Percentiles rank a stretch among this genome's conserved stretches.
phyloP scores from a whole-genome alignment of 805 yeast genomes.

The Candida golubevii region DNA sequence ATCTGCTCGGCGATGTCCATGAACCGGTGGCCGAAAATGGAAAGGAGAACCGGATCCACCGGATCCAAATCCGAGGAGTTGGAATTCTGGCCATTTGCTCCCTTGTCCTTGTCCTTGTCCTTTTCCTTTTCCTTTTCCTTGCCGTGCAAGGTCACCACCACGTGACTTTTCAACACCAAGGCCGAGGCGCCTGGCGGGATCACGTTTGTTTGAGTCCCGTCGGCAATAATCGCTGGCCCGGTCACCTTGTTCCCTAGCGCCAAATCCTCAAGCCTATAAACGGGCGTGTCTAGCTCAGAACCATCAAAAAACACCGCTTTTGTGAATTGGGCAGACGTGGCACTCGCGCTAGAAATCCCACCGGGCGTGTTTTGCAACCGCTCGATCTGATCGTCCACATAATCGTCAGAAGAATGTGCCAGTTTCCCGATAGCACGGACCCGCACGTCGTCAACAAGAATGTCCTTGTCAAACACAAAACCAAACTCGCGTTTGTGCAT shows the following conservation, averaged over 20 bases:
- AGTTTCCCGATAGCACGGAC: constrained; percentile 17
- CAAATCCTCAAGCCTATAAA: constrained; percentile 14
- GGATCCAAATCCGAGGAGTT: background rate
- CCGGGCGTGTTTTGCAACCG: background rate
- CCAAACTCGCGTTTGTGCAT: constrained; percentile 18
- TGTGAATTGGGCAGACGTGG: constrained; percentile 2
- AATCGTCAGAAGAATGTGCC: constrained; percentile 6
- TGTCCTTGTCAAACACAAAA: constrained; percentile 14
- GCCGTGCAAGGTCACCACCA: constrained; percentile 10
- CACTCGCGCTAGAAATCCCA: constrained; percentile 1
- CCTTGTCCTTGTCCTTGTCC: background rate
- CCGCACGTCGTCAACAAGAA: constrained; percentile 20
- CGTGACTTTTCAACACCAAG: constrained; percentile 15
- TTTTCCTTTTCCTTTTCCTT: background rate
- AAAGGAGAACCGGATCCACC: constrained; percentile 18
- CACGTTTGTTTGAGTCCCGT: constrained; percentile 19
- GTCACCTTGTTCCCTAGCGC: constrained; percentile 9
- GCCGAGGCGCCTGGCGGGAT: constrained; percentile 16
- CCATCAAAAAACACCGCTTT: constrained; percentile 13
- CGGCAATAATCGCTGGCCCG: constrained; percentile 19
- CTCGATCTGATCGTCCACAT: constrained; percentile 13
- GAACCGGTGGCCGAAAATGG: constrained; percentile 20
- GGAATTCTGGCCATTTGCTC: background rate
- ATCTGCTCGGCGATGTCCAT: constrained; percentile 32
- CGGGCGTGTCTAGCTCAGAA: constrained; percentile 9